These are phyloP conservation scores for Wickerhamomyces queroliae DNA, from an alignment of 805 yeast genomes.

Conservation along the genomic window DNA sequence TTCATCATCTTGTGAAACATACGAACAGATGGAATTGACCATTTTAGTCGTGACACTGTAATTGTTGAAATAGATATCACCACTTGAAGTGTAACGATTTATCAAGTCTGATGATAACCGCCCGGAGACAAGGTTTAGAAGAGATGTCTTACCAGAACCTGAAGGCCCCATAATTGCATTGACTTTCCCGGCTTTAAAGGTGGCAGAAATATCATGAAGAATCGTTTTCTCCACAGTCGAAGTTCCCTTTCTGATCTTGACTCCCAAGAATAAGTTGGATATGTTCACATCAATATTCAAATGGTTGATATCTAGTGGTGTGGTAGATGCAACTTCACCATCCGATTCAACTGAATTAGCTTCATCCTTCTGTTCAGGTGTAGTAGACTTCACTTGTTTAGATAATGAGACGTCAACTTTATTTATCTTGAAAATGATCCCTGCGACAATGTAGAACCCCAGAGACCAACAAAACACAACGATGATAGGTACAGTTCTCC, in stretches of 20 bases:
- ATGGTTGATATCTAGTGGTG: background rate
- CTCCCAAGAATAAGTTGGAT: background rate
- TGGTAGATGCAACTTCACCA: too few relatives aligned
- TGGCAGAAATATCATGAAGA: conserved; percentile 57
- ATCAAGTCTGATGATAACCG: conserved; percentile 34
- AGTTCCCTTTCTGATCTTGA: conserved; percentile 7
- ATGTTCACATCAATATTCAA: background rate
- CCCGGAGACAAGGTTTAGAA: conserved; percentile 58
- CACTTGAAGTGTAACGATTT: conserved; percentile 28
- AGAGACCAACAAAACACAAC: conserved; percentile 53
- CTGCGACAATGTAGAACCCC: conserved; percentile 46
- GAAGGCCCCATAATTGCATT: conserved; percentile 81
- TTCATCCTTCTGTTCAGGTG: conserved; percentile 2
- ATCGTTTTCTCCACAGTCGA: conserved; percentile 32
- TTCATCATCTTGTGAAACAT: conserved; percentile 79
- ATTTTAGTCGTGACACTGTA: conserved; percentile 27
- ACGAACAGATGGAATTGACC: conserved; percentile 49
- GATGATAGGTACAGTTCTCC: conserved; percentile 63
- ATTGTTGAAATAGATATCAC: conserved; percentile 39
- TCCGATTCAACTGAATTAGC: background rate
- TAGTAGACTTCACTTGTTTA: conserved; percentile 13
- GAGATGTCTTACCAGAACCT: conserved; percentile 72
- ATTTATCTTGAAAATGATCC: conserved; percentile 37
- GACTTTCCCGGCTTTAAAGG: conserved; percentile 61
- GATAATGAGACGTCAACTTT: conserved; percentile 18